Base-by-base conservation (phyloP, 1,284 basidiomycete species). In the Sporisorium iseilematis-ciliati region DNA sequence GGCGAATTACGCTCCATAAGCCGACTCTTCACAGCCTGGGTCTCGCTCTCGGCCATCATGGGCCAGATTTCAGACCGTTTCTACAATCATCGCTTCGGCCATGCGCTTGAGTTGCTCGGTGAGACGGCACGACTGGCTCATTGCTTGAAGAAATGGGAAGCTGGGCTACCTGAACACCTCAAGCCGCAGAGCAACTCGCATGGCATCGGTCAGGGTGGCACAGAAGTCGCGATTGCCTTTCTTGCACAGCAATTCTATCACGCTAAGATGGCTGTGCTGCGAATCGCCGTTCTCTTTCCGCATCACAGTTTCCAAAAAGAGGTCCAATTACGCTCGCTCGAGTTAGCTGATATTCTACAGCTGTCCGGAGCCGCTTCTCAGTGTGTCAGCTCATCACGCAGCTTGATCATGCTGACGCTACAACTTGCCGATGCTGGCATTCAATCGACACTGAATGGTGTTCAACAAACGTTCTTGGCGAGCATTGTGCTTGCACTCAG, bases 201-300 rank as follows among this genome's bases (percentile, higher is more conserved):
- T 25, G 29, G 23, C 18, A 25, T 35, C 20, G 29, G 31, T 26
- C 58, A n/a, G n/a, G 33, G 33, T 35, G 14, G 14, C 33, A 35
- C 14, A 14, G 33, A 60, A 21, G 42, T 51, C 18, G 21, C 43
- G 20, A 40, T 29, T n/a, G 50, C 29, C 21, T 60, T 60, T 26
- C n/a, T 60, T 29, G 58, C 50, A 7, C 58, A 60, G 25, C 58
- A 60, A 21, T 54, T 45, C 50, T 60, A 60, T 26, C 45, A 59
- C 31, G 57, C 58, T 18, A 41, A 60, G 58, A 60, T 60, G 20
- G 58, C 58, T 12, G 58, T 60, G 29, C 58, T 60, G 4, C 58
- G 58, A 4, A 43, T 60, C 4, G 58, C 58, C 21, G 46, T 60
- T 25, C 41, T 60, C 7, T 60, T 60, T n/a, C 58, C 58, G 7